Base-by-base conservation (phyloP, 2,329 filamentous ascomycete genomes). In the Rhinocladiella similis region DNA sequence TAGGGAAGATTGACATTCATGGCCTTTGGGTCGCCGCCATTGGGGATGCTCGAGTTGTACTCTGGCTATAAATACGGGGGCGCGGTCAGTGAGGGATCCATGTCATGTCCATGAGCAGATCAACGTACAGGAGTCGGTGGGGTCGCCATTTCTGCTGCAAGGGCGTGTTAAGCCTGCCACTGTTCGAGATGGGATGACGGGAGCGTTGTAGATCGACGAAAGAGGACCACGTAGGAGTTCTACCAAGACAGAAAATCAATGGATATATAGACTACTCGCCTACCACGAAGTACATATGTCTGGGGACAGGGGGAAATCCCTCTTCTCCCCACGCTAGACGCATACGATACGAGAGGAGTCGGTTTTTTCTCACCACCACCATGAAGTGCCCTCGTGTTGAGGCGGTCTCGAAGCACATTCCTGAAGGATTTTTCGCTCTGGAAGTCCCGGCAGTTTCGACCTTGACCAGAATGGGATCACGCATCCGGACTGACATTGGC, bases 1-100 rank as follows among this genome's bases (percentile, higher is more conserved):
- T 83, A 87, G 64, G 83, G 82, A 10, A 77, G 70, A 63, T 87
- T 83, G 62, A 83, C 78, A 66, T 85, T 77, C 12, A 81, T 74
- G 33, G 74, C 66, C 9, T 78, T 66, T 2, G 80, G 76, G 63
- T 85, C 74, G 53, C 83, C 82, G 35, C 83, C 83, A 59, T 77
- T 77, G 18, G 83, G 81, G 51, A 63, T 65, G 25, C 69, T 72
- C 25, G 64, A 60, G 58, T 74, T 69, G 63, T 69, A 75, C 36
- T 42, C 47, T 6, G 59, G 59, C 59, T 61, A 47, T 22, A 46
- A 19, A 27, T 13, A 38, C n/a, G n/a, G n/a, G n/a, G 14, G 27
- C 10, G 29, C 6, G 10, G 29, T 52, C 39, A 50, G 49, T 25
- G 14, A 27, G 9, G 12, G 19, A 5, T 50, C 35, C n/a, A n/a